These are phyloP conservation scores for Spatholobus suberectus DNA, from an alignment of 306 rosid species.

Conservation along the genomic window DNA sequence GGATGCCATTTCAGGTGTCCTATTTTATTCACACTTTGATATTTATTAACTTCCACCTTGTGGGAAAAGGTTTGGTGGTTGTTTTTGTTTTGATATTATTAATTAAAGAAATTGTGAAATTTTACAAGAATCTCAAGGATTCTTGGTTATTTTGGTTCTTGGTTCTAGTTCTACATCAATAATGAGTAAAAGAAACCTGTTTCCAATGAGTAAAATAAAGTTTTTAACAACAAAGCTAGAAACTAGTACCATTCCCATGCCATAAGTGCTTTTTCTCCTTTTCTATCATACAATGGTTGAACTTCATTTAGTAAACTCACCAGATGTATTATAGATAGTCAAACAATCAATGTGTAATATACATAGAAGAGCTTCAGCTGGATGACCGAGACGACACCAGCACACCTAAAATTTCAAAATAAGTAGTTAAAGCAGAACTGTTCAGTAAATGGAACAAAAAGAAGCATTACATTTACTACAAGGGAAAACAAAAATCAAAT, in stretches of 20 bases:
- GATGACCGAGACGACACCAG: conserved; percentile 86
- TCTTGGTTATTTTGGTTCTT: not conserved
- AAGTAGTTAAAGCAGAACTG: conserved; percentile 27
- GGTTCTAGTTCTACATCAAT: conserved; percentile 9
- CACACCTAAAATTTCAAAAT: conserved; percentile 64
- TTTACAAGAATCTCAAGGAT: not conserved
- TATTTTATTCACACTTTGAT: not conserved
- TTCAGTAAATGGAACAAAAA: conserved; percentile 30
- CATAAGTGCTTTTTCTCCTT: not conserved
- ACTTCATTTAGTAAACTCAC: conserved; percentile 52
- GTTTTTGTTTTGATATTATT: not conserved
- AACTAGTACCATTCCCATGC: conserved; percentile 23
- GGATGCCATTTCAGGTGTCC: not conserved
- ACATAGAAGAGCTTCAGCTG: conserved; percentile 85
- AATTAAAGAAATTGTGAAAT: not conserved
- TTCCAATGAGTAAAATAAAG: conserved; percentile 16
- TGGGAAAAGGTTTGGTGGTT: not conserved
- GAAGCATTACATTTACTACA: conserved; percentile 16
- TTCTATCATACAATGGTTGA: conserved; percentile 27
- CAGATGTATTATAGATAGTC: conserved; percentile 84
- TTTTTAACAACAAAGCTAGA: conserved; percentile 8
- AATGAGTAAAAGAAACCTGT: not conserved
- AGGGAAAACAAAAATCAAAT: not conserved
- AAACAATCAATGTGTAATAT: conserved; percentile 75
- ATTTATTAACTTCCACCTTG: not conserved